These are phyloP conservation scores for Lyophyllum semitale DNA, from an alignment of 768 basidiomycete genomes.

Conservation along the genomic window DNA sequence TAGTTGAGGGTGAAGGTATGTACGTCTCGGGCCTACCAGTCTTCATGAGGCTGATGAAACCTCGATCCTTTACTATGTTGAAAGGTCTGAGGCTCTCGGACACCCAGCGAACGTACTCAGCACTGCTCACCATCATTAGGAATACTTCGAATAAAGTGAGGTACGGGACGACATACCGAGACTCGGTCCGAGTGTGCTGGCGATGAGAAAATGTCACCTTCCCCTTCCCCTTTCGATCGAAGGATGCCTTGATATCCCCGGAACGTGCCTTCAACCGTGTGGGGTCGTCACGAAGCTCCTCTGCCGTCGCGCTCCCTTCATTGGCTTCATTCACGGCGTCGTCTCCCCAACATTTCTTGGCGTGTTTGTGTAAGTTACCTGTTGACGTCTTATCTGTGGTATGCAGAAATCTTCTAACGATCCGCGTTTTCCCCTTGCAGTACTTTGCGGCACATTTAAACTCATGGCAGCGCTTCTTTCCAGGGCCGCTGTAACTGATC, in stretches of 20 bases:
- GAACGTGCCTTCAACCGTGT: not conserved
- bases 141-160: not conserved
- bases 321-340: constrained; percentile 15
- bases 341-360: constrained; percentile 27
- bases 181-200: too few species aligned
- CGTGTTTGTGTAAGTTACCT: constrained; percentile 28
- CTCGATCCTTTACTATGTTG: constrained; percentile 33
- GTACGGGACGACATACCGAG: constrained; percentile 11
- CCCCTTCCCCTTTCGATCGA: constrained; percentile 24
- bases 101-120: not conserved
- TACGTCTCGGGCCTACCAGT: constrained; percentile 29
- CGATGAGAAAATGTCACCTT: constrained; percentile 29
- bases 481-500: not conserved
- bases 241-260: constrained; percentile 22
- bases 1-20: constrained; percentile 30
- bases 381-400: constrained; percentile 12
- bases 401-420: constrained; percentile 9
- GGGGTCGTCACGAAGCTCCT: not conserved
- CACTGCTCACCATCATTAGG: not conserved
- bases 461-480: not conserved
- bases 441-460: not conserved
- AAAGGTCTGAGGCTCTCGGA: constrained; percentile 33
- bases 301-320: not conserved
- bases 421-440: constrained; percentile 6
- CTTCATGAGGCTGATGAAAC: constrained; percentile 31